Evolutionary conservation across 352 stramenopile genomes (phyloP), one percentile per base, ranked within the genome.

Genomic region (Pilasporangium apinafurcum): DNA sequence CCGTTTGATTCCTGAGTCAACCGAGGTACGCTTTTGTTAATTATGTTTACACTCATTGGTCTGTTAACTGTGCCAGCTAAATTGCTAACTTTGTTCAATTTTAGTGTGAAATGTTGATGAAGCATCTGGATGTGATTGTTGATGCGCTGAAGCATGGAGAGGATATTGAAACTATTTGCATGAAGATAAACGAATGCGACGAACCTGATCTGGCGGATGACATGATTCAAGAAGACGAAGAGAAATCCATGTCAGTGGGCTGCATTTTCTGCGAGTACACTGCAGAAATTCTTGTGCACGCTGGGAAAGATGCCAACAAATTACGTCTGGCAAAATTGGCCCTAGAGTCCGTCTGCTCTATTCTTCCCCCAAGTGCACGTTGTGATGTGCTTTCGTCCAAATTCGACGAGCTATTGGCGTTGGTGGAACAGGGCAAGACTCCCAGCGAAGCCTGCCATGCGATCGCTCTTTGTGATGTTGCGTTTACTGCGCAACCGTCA

Each of bases 251-350:
- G 47, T 75, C 65, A 9, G 60, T 89, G 37, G 54, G 75, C 28
- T 93, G 81, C 40, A 44, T 93, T 18, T 68, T 91, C 36, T 93
- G 81, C 25, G 75, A 93, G 50, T 84, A 84, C 62, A 87, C 72
- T 24, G 81, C 65, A 1, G 73, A 86, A 29, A 50, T 87, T 2
- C 49, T 89, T 41, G 48, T 65, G 34, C 49, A 52, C 20, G 70
- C 79, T 1, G 62, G 62, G 25, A 62, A 67, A 22, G 57, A 71
- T 39, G 53, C 79, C 24, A 75, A 65, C 27, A 59, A 67, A 32
- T 49, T 89, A 25, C 70, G 60, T 13, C 49, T 88, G 28, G 68
- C 69, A 0, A 89, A 89, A 60, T 20, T 79, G 38, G 77, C 73
- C 21, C 56, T 93, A 17, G 66, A 88, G 51, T 83, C 78, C 1